Percentiles rank a stretch among this genome's conserved stretches.
These are phyloP conservation scores for Fusarium nygamai DNA, from an alignment of 2,329 filamentous ascomycete species.

Conservation along the genomic window DNA sequence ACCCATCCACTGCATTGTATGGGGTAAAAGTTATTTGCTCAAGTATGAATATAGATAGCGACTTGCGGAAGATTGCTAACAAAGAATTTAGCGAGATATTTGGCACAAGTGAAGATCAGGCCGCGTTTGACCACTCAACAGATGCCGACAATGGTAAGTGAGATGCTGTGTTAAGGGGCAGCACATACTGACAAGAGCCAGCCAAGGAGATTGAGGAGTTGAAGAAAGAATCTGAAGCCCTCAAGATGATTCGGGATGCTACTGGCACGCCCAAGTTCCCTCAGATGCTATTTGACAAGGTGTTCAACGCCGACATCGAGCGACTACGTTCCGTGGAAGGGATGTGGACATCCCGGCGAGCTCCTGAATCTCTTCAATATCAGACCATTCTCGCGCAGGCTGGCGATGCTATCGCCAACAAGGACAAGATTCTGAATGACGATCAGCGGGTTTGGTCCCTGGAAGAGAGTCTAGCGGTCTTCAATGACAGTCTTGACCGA, in stretches of 20 bases:
- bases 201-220: conserved; percentile 88
- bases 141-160: conserved; percentile 79
- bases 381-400: conserved; percentile 66
- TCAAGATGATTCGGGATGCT: conserved; percentile 83
- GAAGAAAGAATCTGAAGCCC: conserved; percentile 81
- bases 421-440: conserved; percentile 66
- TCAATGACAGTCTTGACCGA: conserved; percentile 82
- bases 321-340: conserved; percentile 88
- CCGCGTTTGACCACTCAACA: conserved; percentile 80
- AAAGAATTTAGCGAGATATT: conserved; percentile 75
- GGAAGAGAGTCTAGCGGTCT: conserved; percentile 85
- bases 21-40: conserved; percentile 96
- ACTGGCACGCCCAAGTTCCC: conserved; percentile 83
- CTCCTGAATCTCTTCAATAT: conserved; percentile 79
- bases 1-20: conserved; percentile 98
- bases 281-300: conserved; percentile 88
- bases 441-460: conserved; percentile 85
- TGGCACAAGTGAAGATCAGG: conserved; percentile 87
- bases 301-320: conserved; percentile 86
- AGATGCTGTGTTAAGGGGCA: not conserved
- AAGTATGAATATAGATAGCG: conserved; percentile 59
- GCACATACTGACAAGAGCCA: conserved; percentile 29
- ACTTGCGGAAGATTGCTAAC: conserved; percentile 5
- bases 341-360: conserved; percentile 89
- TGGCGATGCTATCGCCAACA: conserved; percentile 57